Percentiles rank a stretch among this genome's conserved stretches.
phyloP scores from a whole-genome alignment of 352 stramenopile genomes.

The Globisporangium irregulare region DNA sequence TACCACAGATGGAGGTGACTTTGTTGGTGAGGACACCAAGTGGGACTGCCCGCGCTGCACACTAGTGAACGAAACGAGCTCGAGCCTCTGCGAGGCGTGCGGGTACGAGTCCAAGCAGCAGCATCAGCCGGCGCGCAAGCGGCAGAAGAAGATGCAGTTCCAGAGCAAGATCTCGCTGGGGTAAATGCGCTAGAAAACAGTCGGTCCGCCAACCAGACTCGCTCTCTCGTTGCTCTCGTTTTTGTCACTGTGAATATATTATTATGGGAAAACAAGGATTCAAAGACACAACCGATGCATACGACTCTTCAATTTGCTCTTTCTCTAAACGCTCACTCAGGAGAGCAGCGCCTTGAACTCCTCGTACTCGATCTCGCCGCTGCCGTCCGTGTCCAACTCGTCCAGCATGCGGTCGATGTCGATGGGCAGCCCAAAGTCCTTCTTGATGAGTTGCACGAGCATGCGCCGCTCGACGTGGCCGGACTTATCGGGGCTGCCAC shows the following conservation, averaged over 20 bases:
- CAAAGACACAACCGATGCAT: neutral
- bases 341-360: conserved; percentile 94
- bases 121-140: conserved; percentile 40
- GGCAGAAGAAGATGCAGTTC: conserved; percentile 71
- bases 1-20: neutral
- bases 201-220: neutral
- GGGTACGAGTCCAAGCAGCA: conserved; percentile 41
- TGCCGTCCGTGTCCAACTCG: conserved; percentile 93
- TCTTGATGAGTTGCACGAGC: conserved; percentile 94
- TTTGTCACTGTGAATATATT: conserved; percentile 20
- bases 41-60: conserved; percentile 81
- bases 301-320: neutral
- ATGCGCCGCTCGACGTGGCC: conserved; percentile 89
- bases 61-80: conserved; percentile 65
- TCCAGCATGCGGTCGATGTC: conserved; percentile 96
- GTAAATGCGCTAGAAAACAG: neutral
- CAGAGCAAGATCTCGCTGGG: conserved; percentile 75
- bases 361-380: conserved; percentile 95
- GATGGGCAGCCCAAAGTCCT: conserved; percentile 94
- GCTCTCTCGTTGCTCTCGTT: neutral
- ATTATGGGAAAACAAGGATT: conserved; percentile 18
- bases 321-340: conserved; percentile 11
- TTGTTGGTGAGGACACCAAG: conserved; percentile 24
- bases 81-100: conserved; percentile 60
- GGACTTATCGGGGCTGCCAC: conserved; percentile 88